Base-by-base conservation (phyloP, 768 basidiomycete genomes). In the Dendrothele bispora region DNA sequence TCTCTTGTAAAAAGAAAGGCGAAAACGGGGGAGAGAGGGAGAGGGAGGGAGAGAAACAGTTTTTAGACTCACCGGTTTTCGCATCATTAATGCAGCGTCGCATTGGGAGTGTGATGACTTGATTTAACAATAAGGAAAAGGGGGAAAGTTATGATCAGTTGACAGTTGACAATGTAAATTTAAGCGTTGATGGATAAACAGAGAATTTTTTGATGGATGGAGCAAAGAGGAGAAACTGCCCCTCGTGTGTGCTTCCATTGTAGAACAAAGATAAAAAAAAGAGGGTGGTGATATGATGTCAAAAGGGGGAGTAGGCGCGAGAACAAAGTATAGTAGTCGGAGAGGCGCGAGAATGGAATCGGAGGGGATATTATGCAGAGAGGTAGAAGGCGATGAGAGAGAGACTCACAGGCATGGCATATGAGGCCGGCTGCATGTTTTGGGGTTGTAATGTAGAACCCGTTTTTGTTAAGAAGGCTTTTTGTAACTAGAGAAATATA, bases 401-500 rank as follows among this genome's bases (percentile, higher is more conserved):
- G 15, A 28, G 30, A 28, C 42, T 28, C 44, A 57, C 53, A 18
- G 56, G 37, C 34, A 38, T 8, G 10, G 57, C 50, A 5, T 47
- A 47, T n/a, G 30, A 32, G n/a, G 30, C 30, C n/a, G 30, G n/a
- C n/a, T 32, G 30, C n/a, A 38, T 24, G 29, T 34, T 25, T 15
- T 18, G 34, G 53, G 55, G 50, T 48, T 48, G 55, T 38, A 58
- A 41, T 17, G 66, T 61, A 8, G 65, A 55, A 18, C 63, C 55
- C 39, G 73, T 73, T 77, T 83, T 70, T 29, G 22, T 27, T 14
- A 80, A 79, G 42, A 89, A 68, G 39, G 80, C 83, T 56, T 81
- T 82, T 71, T 81, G 73, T 20, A 88, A 77, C 87, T 75, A 51
- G 11, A 35, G n/a, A n/a, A n/a, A n/a, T n/a, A n/a, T n/a, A n/a